phyloP scores from a whole-genome alignment of 768 basidiomycete genomes.

The Leccinum imitatum region DNA sequence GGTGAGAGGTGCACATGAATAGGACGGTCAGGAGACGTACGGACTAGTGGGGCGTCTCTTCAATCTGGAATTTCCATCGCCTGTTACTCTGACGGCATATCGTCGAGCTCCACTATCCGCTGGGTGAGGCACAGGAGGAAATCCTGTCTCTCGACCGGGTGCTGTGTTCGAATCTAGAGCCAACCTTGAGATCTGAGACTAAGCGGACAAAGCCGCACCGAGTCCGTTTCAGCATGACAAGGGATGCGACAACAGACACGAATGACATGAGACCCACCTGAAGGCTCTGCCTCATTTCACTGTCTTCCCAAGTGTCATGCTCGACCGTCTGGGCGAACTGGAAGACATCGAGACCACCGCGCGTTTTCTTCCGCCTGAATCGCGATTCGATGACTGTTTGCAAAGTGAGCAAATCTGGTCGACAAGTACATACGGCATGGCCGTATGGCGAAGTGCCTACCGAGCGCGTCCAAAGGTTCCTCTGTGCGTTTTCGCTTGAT shows the following conservation, averaged over 20 bases:
- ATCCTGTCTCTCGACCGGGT: slow-evolving; percentile 14
- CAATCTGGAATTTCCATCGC: slow-evolving; percentile 4
- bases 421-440: slow-evolving; percentile 13
- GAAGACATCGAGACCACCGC: slow-evolving; percentile 58
- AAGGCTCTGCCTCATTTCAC: slow-evolving; percentile 52
- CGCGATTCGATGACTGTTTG: slow-evolving; percentile 61
- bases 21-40: slow-evolving; percentile 31
- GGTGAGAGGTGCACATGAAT: not conserved
- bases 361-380: slow-evolving; percentile 60
- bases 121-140: slow-evolving; percentile 17
- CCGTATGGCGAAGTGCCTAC: slow-evolving; percentile 40
- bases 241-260: not conserved
- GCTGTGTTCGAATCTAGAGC: slow-evolving; percentile 39
- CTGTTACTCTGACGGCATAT: slow-evolving; percentile 46
- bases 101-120: slow-evolving; percentile 43
- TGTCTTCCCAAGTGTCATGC: slow-evolving; percentile 64
- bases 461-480: slow-evolving; percentile 79
- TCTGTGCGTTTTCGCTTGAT: slow-evolving; percentile 84
- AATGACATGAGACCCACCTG: slow-evolving; percentile 45
- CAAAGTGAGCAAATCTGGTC: slow-evolving; percentile 14
- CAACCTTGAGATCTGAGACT: slow-evolving; percentile 61
- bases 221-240: not conserved
- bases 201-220: not conserved
- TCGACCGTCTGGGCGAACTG: slow-evolving; percentile 83
- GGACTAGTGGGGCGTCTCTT: slow-evolving; percentile 40